phyloP scores from a whole-genome alignment of 805 yeast species.

The Schwanniomyces occidentalis region DNA sequence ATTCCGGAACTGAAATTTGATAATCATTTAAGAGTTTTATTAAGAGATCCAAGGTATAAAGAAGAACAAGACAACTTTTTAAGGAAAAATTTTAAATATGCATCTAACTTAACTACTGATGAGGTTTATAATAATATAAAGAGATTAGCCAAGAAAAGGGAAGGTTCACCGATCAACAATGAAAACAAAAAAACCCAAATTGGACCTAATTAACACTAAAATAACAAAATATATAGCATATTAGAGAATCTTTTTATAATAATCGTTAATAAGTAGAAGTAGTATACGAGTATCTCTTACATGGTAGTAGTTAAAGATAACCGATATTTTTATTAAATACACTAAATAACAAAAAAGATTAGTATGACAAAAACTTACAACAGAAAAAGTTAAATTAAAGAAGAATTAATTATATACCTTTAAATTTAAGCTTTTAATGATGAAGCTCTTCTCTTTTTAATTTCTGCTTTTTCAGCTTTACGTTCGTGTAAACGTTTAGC shows the following conservation, averaged over 20 bases:
- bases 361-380: conserved; percentile 8
- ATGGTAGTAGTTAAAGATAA: conserved; percentile 5
- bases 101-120: conserved; percentile 51
- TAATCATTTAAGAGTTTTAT: conserved; percentile 64
- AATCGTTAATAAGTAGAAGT: no score
- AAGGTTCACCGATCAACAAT: conserved; percentile 8
- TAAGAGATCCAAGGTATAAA: conserved; percentile 77
- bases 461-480: conserved; percentile 98
- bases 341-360: conserved; percentile 17
- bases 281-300: conserved; percentile 1
- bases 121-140: conserved; percentile 67
- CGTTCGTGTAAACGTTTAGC: conserved; percentile 98
- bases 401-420: conserved; percentile 9
- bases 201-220: no score
- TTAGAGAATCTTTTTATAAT: no score
- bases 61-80: conserved; percentile 66
- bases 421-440: conserved; percentile 81
- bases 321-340: conserved; percentile 22
- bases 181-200: conserved; percentile 13
- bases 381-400: conserved; percentile 9
- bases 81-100: conserved; percentile 49
- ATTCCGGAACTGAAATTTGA: conserved; percentile 72
- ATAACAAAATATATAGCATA: no score
- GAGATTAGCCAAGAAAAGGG: conserved; percentile 37
- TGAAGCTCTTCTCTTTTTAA: conserved; percentile 99